Evolutionary conservation across 441 rosid species (phyloP).

Genomic region (Pelargonium fulgidum): DNA sequence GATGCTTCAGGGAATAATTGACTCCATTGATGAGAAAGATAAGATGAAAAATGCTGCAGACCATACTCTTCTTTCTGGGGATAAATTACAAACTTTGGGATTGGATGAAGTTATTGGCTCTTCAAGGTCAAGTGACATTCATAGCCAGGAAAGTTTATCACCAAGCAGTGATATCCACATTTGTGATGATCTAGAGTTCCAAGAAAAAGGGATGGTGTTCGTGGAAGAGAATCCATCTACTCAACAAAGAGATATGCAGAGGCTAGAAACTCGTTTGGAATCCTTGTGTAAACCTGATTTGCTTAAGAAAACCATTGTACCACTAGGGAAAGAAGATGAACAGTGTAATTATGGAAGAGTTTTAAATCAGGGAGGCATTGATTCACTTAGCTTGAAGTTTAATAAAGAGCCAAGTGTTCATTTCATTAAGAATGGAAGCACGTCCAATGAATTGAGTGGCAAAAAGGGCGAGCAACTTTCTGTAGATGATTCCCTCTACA

Average conservation of each 20-base stretch:
- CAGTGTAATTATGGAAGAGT: slow-evolving; percentile 13
- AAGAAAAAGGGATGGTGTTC: slow-evolving; percentile 21
- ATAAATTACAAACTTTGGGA: slow-evolving; percentile 31
- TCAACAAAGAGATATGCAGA: slow-evolving; percentile 18
- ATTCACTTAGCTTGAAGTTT: slow-evolving; percentile 19
- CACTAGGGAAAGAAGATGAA: slow-evolving; percentile 17
- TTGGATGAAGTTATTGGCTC: slow-evolving; percentile 24
- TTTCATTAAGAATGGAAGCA: slow-evolving; percentile 37
- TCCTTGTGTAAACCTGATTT: slow-evolving; percentile 15
- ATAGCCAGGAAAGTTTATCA: slow-evolving; percentile 15
- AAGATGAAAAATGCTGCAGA: slow-evolving; percentile 20
- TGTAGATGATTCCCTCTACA: slow-evolving; percentile 15
- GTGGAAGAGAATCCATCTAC: slow-evolving; percentile 19
- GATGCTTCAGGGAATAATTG: slow-evolving; percentile 23
- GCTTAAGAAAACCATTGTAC: slow-evolving; percentile 20
- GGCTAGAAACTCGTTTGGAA: slow-evolving; percentile 19
- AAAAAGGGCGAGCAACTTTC: slow-evolving; percentile 25
- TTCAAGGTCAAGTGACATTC: slow-evolving; percentile 13
- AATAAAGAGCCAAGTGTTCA: slow-evolving; percentile 24
- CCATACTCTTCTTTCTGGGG: slow-evolving; percentile 32
- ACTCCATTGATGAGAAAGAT: slow-evolving; percentile 26
- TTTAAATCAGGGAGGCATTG: slow-evolving; percentile 11
- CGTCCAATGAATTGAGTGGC: slow-evolving; percentile 21
- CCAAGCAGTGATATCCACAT: slow-evolving; percentile 3
- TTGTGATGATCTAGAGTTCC: slow-evolving; percentile 18